Base-by-base conservation (phyloP, 768 basidiomycete genomes). In the Trametes gibbosa region DNA sequence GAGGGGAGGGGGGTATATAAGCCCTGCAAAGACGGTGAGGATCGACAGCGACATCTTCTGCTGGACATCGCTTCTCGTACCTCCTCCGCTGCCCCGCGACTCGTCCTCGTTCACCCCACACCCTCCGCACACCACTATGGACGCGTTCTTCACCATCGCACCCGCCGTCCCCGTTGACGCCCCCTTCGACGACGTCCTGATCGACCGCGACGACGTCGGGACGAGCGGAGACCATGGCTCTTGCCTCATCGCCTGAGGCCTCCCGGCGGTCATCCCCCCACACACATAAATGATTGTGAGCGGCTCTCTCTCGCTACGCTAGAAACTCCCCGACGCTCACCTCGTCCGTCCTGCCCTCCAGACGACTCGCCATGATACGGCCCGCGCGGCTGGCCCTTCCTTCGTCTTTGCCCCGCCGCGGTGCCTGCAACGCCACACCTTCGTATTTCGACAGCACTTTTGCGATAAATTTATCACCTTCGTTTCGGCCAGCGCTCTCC, bases 131-230 rank as follows among this genome's bases (percentile, higher is more conserved):
- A 43, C n/a, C 23, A 34, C 48, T 32, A 65, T 65, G 64, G 64
- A 65, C 64, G 64, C 61, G 14, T 61, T 61, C 53, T 65, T 65
- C 64, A 52, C 55, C 50, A 65, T 65, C 50, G 61, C 64, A 19
- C 19, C 54, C 34, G 57, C 60, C 48, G 34, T 59, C 52, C 64
- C 64, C 40, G 46, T 46, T 51, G 64, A 65, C 43, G 63, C 62
- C 55, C 57, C 54, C 27, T 41, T 51, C 53, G 55, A 48, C 43
- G 58, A 59, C 46, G 52, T 60, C 51, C 43, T 56, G 29, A 34
- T 53, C 34, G 51, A 62, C 50, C 48, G 52, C 51, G 61, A 62
- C 24, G 48, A 55, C 54, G 46, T 45, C 27, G 61, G 58, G 46
- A 54, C 27, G 58, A 58, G 46, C 43, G 46, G 47, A 32, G 14